A percentile compares a stretch with the other conserved stretches of the same genome.
phyloP scores from a whole-genome alignment of 169 alveolate species.

The Pseudocohnilembus persalinus region DNA sequence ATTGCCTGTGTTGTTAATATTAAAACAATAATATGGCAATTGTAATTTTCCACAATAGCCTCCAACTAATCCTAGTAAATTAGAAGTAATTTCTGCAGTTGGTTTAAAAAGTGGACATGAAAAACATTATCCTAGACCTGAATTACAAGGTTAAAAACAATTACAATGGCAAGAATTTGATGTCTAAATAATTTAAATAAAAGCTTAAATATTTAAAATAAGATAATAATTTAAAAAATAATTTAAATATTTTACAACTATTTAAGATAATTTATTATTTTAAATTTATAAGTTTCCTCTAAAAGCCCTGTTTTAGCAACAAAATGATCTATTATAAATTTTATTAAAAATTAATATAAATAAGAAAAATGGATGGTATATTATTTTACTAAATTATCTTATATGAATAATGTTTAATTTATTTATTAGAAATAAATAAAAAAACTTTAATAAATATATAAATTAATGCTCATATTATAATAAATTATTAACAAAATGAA shows the following conservation, averaged over 20 bases:
- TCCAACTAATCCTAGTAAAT: background rate
- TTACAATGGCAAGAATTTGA: background rate
- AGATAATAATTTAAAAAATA: too few relatives aligned
- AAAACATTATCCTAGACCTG: background rate
- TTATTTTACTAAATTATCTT: too few relatives aligned
- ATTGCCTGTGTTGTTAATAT: background rate
- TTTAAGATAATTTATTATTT: background rate
- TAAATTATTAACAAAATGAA: too few relatives aligned
- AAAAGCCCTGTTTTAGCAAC: background rate
- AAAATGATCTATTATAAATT: background rate
- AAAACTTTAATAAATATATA: too few relatives aligned
- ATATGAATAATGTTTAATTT: too few relatives aligned
- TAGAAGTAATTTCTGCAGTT: background rate
- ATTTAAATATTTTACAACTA: background rate
- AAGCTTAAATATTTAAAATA: background rate
- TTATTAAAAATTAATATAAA: too few relatives aligned
- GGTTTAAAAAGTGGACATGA: background rate
- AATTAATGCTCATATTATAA: too few relatives aligned
- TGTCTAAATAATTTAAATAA: background rate
- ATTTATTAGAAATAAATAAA: too few relatives aligned
- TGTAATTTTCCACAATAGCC: background rate
- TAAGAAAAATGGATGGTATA: background rate
- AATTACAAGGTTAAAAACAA: background rate
- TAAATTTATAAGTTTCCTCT: background rate
- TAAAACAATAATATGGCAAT: background rate